Percentiles rank a stretch among this genome's conserved stretches.
These are phyloP conservation scores for Coemansia aciculifera DNA, from an alignment of 192 early-diverging fungal genomes.

Conservation along the genomic window DNA sequence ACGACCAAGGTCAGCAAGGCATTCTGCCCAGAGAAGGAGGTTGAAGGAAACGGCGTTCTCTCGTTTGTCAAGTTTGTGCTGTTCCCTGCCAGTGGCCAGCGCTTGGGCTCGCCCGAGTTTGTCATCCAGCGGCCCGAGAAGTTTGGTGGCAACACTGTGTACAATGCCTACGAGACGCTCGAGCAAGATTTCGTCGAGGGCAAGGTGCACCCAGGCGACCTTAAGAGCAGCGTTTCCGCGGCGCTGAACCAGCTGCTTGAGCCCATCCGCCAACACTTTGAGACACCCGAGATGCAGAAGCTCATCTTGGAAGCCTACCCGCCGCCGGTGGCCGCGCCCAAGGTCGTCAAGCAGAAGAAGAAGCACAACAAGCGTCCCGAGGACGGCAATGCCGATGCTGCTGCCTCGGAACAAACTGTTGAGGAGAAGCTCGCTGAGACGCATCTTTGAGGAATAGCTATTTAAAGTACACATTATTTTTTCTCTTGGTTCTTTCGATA, in stretches of 20 bases:
- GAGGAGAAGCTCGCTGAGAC: constrained; percentile 33
- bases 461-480: neutral
- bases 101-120: constrained; percentile 57
- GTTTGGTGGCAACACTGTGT: constrained; percentile 86
- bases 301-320: constrained; percentile 87
- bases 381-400: neutral
- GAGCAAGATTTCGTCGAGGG: constrained; percentile 85
- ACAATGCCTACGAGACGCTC: constrained; percentile 67
- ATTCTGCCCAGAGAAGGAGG: constrained; percentile 96
- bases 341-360: constrained; percentile 60
- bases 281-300: constrained; percentile 65
- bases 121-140: constrained; percentile 79
- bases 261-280: constrained; percentile 81
- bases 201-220: constrained; percentile 90
- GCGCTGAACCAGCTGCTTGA: constrained; percentile 84
- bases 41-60: constrained; percentile 89
- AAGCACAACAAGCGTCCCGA: constrained; percentile 57
- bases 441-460: constrained; percentile 18
- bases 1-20: constrained; percentile 88
- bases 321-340: constrained; percentile 57
- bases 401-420: constrained; percentile 14
- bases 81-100: constrained; percentile 82
- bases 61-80: constrained; percentile 87
- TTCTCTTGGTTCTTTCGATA: neutral
- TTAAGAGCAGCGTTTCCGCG: constrained; percentile 83